Evolutionary conservation across 768 basidiomycete species (phyloP), one percentile per base, ranked within the genome.

Genomic region (Saitozyma podzolica): DNA sequence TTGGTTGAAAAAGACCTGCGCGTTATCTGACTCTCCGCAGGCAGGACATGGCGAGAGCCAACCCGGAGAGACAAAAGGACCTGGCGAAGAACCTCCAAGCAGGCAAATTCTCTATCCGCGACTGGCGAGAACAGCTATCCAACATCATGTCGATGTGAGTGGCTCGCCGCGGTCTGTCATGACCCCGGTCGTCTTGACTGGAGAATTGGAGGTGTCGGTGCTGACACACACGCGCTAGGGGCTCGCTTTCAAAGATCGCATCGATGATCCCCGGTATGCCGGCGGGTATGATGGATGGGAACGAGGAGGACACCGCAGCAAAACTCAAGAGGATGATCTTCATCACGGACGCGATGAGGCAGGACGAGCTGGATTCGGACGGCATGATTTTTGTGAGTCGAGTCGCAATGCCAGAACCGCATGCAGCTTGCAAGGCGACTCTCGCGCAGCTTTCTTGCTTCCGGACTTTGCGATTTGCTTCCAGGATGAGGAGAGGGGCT

Each of bases 241-340:
- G 96, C n/a, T 94, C 96, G 8, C 87, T 99, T 58, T 92, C 90
- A 75, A 99, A 99, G 81, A 94, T 99, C 73, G 93, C 96, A 39
- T 92, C 90, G 14, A 97, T 98, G 92, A 99, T 99, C 63, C 96
- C 96, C 3, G 96, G 96, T 37, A 85, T 99, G 65, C 90, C 92
- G 11, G 90, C 92, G 69, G 92, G 91, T 49, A 81, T 98, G 69
- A 84, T 97, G 60, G 88, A 90, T 73, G 94, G 92, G 37, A 77
- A 72, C 40, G 95, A 97, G 73, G 94, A 97, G 79, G 95, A 99
- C 70, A 92, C 91, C 40, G 86, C 89, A 6, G 76, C 85, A 62
- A 88, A 92, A 60, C 87, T 99, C 87, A 97, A 97, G 81, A 88
- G 94, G 62, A 92, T 99, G 90, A 91, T 97, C 71, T 98, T 89